These are phyloP conservation scores for Plantago lanceolata DNA, from an alignment of 305 asterid genomes.

Conservation along the genomic window DNA sequence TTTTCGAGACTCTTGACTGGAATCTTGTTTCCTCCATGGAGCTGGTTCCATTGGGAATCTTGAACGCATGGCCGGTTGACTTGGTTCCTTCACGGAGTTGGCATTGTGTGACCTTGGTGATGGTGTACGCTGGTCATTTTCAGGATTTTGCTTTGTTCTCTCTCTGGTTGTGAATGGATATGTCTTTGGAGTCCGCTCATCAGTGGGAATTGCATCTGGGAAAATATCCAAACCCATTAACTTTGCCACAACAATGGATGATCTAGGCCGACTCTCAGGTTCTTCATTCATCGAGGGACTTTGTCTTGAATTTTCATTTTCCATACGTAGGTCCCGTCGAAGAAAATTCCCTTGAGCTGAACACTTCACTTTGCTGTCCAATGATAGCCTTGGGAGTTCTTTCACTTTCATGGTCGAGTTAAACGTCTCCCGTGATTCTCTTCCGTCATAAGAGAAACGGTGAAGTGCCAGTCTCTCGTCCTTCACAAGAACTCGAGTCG, in stretches of 20 bases:
- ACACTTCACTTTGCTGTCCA: constrained; percentile 68
- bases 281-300: constrained; percentile 32
- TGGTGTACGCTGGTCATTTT: constrained; percentile 38
- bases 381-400: constrained; percentile 75
- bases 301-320: constrained; percentile 31
- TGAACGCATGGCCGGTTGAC: constrained; percentile 36
- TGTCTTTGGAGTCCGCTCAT: constrained; percentile 34
- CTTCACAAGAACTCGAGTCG: constrained; percentile 36
- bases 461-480: constrained; percentile 41
- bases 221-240: constrained; percentile 84
- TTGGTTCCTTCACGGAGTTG: constrained; percentile 30
- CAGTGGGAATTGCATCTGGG: constrained; percentile 39
- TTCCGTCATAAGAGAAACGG: constrained; percentile 77
- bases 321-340: constrained; percentile 34
- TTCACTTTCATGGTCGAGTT: constrained; percentile 49
- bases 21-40: constrained; percentile 67
- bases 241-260: constrained; percentile 72
- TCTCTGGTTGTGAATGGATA: constrained; percentile 29
- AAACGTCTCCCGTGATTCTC: constrained; percentile 55
- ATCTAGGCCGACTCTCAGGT: constrained; percentile 45
- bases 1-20: constrained; percentile 39
- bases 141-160: constrained; percentile 38
- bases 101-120: constrained; percentile 29
- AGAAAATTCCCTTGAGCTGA: constrained; percentile 44
- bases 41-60: constrained; percentile 73